phyloP scores from a whole-genome alignment of 192 early-diverging fungal genomes.

The Podila epigama region DNA sequence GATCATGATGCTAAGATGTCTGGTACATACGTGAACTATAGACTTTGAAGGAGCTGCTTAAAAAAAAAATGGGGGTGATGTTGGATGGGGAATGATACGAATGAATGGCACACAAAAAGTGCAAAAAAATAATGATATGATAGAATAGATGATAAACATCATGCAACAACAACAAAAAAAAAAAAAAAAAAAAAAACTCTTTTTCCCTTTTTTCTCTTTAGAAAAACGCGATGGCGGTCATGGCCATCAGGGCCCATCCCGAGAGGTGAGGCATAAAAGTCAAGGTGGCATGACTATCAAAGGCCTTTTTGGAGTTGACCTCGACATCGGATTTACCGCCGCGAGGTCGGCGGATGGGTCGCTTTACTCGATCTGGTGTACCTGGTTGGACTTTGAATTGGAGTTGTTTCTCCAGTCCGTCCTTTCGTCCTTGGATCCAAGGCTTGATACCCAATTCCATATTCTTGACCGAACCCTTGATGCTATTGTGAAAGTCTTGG shows the following conservation, averaged over 20 bases:
- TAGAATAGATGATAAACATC: not conserved
- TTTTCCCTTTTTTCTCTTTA: not conserved
- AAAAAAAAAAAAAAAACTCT: not conserved
- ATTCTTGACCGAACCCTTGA: not conserved
- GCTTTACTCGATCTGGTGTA: not conserved
- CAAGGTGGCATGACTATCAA: not conserved
- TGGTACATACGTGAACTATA: no score
- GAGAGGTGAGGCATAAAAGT: not conserved
- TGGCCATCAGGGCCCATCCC: not conserved
- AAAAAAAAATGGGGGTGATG: not conserved
- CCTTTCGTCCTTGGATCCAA: not conserved
- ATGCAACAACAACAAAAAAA: not conserved
- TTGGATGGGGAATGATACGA: not conserved
- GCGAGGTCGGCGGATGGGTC: not conserved
- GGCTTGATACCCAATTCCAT: slow-evolving; percentile 8
- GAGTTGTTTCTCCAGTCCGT: not conserved
- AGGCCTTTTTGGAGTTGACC: not conserved
- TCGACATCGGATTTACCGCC: slow-evolving; percentile 3
- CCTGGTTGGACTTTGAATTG: slow-evolving; percentile 4
- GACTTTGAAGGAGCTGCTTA: no score
- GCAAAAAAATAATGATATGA: not conserved
- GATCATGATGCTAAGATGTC: no score
- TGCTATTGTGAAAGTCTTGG: not conserved
- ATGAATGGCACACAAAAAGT: not conserved
- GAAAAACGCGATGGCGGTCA: not conserved